These are phyloP conservation scores for Cladophialophora immunda DNA, from an alignment of 2,329 filamentous ascomycete species.

Conservation along the genomic window DNA sequence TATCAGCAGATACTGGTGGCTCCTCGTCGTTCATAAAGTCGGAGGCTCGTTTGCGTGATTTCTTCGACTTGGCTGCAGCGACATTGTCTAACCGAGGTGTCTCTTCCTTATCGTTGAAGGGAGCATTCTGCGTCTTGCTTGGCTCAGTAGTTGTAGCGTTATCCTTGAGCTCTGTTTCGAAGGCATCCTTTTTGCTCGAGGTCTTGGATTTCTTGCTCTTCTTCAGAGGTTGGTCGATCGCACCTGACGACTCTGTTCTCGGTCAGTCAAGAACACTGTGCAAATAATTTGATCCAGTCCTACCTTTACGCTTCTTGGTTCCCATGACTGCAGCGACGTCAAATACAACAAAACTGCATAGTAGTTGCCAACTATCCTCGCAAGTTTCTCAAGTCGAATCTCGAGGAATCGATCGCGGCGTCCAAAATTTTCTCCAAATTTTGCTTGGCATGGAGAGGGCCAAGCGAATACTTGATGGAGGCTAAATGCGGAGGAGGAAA, in stretches of 20 bases:
- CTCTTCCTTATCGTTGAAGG: slow-evolving; percentile 26
- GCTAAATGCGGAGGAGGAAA: not conserved
- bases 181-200: slow-evolving; percentile 47
- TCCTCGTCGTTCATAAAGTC: slow-evolving; percentile 58
- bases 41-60: slow-evolving; percentile 57
- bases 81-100: slow-evolving; percentile 45
- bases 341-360: not conserved
- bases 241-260: slow-evolving; percentile 25
- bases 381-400: not conserved
- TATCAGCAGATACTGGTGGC: slow-evolving; percentile 29
- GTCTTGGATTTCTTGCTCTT: slow-evolving; percentile 50
- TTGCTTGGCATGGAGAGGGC: slow-evolving; percentile 10
- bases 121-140: not conserved
- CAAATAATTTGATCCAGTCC: not conserved
- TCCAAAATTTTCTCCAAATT: slow-evolving; percentile 28
- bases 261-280: slow-evolving; percentile 11
- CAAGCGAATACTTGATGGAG: not conserved
- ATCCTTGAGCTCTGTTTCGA: slow-evolving; percentile 40
- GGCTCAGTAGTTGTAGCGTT: slow-evolving; percentile 36
- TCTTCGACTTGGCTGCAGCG: slow-evolving; percentile 48
- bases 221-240: slow-evolving; percentile 60
- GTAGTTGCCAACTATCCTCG: not conserved
- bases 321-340: slow-evolving; percentile 30
- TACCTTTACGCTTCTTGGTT: slow-evolving; percentile 42
- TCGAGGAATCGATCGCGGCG: not conserved